A percentile compares a stretch with the other conserved stretches of the same genome.
Conservation (phyloP, 2,329 filamentous ascomycete species). For the Talaromyces piceae region DNA sequence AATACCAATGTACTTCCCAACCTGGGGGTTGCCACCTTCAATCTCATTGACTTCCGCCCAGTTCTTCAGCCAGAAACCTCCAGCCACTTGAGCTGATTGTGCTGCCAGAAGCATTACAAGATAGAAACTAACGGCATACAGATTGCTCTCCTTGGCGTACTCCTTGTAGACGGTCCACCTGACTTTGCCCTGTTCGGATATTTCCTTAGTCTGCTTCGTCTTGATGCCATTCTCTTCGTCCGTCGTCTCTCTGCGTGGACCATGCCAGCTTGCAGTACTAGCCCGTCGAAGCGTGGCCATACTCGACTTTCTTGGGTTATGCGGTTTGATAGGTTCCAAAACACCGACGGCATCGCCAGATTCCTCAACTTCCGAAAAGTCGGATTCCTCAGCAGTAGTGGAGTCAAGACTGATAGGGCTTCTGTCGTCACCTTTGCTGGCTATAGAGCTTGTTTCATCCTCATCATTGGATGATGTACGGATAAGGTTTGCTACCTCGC, state of each 20-base stretch:
- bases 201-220: slow-evolving; percentile 81
- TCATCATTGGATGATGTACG: slow-evolving; percentile 54
- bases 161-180: slow-evolving; percentile 94
- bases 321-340: slow-evolving; percentile 64
- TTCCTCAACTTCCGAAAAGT: slow-evolving; percentile 48
- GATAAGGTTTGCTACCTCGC: slow-evolving; percentile 76
- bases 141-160: slow-evolving; percentile 91
- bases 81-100: slow-evolving; percentile 74
- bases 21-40: slow-evolving; percentile 60
- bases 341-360: slow-evolving; percentile 66
- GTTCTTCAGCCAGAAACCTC: slow-evolving; percentile 85
- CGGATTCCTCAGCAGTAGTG: slow-evolving; percentile 45
- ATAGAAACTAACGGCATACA: slow-evolving; percentile 76
- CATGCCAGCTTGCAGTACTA: slow-evolving; percentile 82
- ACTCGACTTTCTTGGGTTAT: slow-evolving; percentile 57
- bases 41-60: slow-evolving; percentile 78
- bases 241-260: slow-evolving; percentile 71
- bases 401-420: slow-evolving; percentile 52
- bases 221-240: slow-evolving; percentile 71
- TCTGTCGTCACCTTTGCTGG: slow-evolving; percentile 53
- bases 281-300: slow-evolving; percentile 77
- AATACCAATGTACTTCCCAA: slow-evolving; percentile 87
- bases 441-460: slow-evolving; percentile 38
- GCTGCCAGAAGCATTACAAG: slow-evolving; percentile 66
- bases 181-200: slow-evolving; percentile 89